Base-by-base conservation (phyloP, 202 grass and related monocot genomes). In the Zizania palustris region DNA sequence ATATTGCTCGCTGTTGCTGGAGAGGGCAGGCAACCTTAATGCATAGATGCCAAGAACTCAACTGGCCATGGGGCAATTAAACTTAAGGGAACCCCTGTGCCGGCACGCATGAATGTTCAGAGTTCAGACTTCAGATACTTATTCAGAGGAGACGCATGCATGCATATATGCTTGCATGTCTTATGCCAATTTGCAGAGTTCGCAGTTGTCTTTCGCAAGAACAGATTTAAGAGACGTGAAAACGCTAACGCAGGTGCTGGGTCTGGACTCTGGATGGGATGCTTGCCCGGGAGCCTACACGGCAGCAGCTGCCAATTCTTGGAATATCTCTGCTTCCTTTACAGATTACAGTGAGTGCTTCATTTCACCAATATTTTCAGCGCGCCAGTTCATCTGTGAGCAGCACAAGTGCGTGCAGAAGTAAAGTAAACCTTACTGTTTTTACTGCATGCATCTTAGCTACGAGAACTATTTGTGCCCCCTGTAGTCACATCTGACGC, bases 31-130 rank as follows among this genome's bases (percentile, higher is more conserved):
- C 71, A 73, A 65, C 43, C 72, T 44, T n/a, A 46, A 22, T 42
- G 42, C n/a, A n/a, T n/a, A n/a, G 59, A 35, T 64, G 66, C 79
- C 79, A 58, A 67, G 80, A 88, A 75, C 83, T 80, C 75, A 75
- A 80, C 51, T 87, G 79, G 54, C 18, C 4, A 28, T 28, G 28
- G 28, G 28, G 28, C 28, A 28, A n/a, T 21, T 11, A 21, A 14
- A 51, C 34, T 55, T 55, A 55, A 43, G 54, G 53, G 44, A 57
- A 61, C 74, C 59, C 69, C 80, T 84, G 80, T 83, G 12, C 56
- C 70, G 70, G 70, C 85, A 88, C 80, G 67, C 63, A 80, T 60
- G 82, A 63, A 79, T 88, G 86, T 65, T 64, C 67, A 72, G 78
- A 21, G 66, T 28, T 55, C 51, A 20, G 51, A 19, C 51, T 54